Evolutionary conservation across 2,329 filamentous ascomycete species (phyloP).

Genomic region (Botryotinia convoluta): DNA sequence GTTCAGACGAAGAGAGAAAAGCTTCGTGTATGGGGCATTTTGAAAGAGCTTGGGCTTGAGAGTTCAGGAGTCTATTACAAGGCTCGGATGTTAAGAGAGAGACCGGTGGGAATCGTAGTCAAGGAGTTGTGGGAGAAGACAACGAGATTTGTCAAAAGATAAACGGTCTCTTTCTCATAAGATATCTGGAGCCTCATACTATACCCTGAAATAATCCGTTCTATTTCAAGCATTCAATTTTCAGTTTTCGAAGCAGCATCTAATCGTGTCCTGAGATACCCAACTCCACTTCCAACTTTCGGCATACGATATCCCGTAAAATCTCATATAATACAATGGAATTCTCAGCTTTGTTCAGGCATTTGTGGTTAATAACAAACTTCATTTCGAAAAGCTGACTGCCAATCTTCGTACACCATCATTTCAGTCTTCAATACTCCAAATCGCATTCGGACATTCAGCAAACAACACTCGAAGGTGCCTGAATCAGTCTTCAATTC

Average conservation of each 20-base stretch:
- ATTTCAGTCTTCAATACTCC: neutral
- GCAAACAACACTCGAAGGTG: neutral
- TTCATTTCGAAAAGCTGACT: neutral
- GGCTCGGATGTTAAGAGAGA: neutral
- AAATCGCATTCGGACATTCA: neutral
- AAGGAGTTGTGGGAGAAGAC: neutral
- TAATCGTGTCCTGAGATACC: neutral
- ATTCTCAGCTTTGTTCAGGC: neutral
- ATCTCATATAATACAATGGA: neutral
- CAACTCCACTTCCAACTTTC: neutral
- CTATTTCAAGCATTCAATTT: neutral
- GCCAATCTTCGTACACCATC: neutral
- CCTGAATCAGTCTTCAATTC: neutral
- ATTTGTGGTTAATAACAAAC: neutral
- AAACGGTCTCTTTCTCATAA: neutral
- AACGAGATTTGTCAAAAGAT: neutral
- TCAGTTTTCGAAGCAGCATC: neutral
- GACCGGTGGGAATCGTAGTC: neutral
- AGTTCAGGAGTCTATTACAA: neutral
- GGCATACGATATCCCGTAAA: neutral
- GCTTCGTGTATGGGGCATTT: neutral
- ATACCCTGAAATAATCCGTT: neutral
- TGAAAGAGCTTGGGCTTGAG: conserved; percentile 1
- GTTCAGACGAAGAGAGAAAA: neutral
- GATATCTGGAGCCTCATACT: neutral